Percentiles rank a stretch among this genome's conserved stretches.
phyloP scores from a whole-genome alignment of 192 early-diverging fungal species.

The Backusella sp. region DNA sequence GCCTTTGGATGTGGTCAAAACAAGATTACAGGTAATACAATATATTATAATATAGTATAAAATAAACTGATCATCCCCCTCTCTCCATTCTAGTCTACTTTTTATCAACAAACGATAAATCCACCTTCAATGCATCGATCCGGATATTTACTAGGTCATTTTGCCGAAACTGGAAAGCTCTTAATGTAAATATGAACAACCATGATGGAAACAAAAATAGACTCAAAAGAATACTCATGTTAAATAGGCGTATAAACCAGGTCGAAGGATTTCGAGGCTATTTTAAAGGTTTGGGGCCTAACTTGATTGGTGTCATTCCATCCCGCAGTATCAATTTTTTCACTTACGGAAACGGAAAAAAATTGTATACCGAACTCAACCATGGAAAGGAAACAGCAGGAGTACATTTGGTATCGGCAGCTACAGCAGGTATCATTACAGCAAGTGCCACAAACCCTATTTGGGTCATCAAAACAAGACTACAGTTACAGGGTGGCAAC shows the following conservation, averaged over 20 bases:
- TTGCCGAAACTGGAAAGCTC: conserved; percentile 49
- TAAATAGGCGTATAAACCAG: conserved; percentile 54
- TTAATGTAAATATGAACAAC: conserved; percentile 35
- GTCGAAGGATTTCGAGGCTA: conserved; percentile 81
- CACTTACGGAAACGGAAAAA: conserved; percentile 89
- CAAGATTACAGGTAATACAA: conserved; percentile 77
- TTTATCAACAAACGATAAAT: conserved; percentile 29
- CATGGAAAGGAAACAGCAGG: conserved; percentile 71
- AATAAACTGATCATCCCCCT: neutral
- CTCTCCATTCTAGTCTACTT: conserved; percentile 36
- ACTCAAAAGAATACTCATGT: neutral
- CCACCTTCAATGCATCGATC: conserved; percentile 13
- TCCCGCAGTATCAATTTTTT: conserved; percentile 93
- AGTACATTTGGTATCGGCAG: conserved; percentile 74
- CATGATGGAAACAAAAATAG: neutral
- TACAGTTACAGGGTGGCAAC: conserved; percentile 72
- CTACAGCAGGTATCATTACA: conserved; percentile 55
- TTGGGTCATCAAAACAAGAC: conserved; percentile 95
- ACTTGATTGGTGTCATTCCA: conserved; percentile 92
- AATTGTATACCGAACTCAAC: conserved; percentile 70
- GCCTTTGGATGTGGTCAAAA: conserved; percentile 94
- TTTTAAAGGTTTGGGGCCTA: conserved; percentile 94
- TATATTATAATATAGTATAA: neutral
- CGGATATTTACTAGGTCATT: conserved; percentile 41
- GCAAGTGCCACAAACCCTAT: conserved; percentile 88